A percentile compares a stretch with the other conserved stretches of the same genome.
These are phyloP conservation scores for Pyrenophora seminiperda DNA, from an alignment of 2,329 filamentous ascomycete genomes.

Conservation along the genomic window DNA sequence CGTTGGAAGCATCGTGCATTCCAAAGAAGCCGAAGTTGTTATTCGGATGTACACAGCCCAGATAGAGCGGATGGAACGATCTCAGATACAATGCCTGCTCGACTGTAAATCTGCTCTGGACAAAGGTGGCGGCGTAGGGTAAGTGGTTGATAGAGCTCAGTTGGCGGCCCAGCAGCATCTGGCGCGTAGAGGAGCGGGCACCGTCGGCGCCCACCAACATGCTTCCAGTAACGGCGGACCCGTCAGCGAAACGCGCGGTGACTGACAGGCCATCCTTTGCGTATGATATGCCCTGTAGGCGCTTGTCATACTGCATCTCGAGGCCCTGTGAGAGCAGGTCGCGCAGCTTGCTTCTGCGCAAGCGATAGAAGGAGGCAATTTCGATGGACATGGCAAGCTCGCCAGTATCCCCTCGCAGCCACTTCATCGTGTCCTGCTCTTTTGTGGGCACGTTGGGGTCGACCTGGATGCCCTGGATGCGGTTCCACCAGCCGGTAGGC, in stretches of 20 bases:
- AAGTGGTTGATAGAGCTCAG: slow-evolving; percentile 45
- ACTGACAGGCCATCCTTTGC: slow-evolving; percentile 40
- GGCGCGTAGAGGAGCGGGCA: slow-evolving; percentile 39
- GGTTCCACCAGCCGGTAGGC: slow-evolving; percentile 57
- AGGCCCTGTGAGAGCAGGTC: slow-evolving; percentile 37
- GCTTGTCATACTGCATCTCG: slow-evolving; percentile 48
- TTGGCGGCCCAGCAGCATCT: slow-evolving; percentile 36
- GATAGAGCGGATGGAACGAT: slow-evolving; percentile 53
- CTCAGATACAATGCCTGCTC: slow-evolving; percentile 54
- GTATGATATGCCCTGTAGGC: slow-evolving; percentile 42
- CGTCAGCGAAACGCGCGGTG: slow-evolving; percentile 45
- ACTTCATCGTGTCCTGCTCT: slow-evolving; percentile 41
- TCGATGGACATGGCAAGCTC: slow-evolving; percentile 42
- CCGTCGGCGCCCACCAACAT: slow-evolving; percentile 48
- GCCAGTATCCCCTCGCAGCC: slow-evolving; percentile 45
- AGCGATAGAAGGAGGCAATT: slow-evolving; percentile 44
- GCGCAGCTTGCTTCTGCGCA: slow-evolving; percentile 44
- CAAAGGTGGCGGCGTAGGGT: slow-evolving; percentile 54
- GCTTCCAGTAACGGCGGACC: slow-evolving; percentile 35
- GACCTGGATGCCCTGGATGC: slow-evolving; percentile 57
- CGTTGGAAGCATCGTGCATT: slow-evolving; percentile 50
- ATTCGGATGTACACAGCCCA: slow-evolving; percentile 52
- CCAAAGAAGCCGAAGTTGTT: slow-evolving; percentile 55
- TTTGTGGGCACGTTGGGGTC: slow-evolving; percentile 55
- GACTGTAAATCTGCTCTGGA: slow-evolving; percentile 50